A percentile compares a stretch with the other conserved stretches of the same genome.
Evolutionary conservation across 805 yeast species (phyloP).

Genomic region (Isabelozyma rhagii): DNA sequence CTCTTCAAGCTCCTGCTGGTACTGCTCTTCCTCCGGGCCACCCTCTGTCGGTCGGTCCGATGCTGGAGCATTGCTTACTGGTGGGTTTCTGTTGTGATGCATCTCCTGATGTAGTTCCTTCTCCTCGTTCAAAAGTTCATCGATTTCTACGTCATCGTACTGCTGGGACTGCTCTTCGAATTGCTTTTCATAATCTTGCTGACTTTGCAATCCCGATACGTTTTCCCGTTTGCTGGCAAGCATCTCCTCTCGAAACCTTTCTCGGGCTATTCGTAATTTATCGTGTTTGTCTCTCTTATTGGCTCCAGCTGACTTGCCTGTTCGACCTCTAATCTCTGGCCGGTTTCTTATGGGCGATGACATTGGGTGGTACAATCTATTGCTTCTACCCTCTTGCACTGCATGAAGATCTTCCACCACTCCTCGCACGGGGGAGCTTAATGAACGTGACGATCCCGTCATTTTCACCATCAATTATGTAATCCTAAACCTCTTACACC

Average conservation of each 20-base stretch:
- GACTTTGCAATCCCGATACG: conserved; percentile 13
- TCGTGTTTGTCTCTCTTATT: conserved; percentile 19
- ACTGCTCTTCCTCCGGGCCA: background rate
- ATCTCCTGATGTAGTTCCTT: background rate
- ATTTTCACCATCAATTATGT: background rate
- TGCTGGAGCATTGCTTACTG: background rate
- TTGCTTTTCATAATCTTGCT: conserved; percentile 6
- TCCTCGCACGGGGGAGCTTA: background rate
- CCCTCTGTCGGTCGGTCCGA: background rate
- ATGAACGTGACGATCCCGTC: background rate
- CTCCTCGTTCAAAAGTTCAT: conserved; percentile 23
- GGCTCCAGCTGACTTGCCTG: background rate
- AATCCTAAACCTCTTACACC: no score
- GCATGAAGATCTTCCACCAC: conserved; percentile 14
- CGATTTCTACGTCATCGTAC: conserved; percentile 9
- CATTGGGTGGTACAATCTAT: conserved; percentile 11
- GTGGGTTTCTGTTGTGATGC: background rate
- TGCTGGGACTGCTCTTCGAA: conserved; percentile 6
- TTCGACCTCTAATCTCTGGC: conserved; percentile 1
- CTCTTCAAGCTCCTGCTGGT: background rate
- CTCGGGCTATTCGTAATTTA: conserved; percentile 20
- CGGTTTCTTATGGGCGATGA: conserved; percentile 8
- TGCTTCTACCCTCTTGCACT: conserved; percentile 14
- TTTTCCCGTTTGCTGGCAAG: conserved; percentile 13
- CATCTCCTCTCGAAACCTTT: conserved; percentile 19